Percentiles rank a stretch among this genome's conserved stretches.
Evolutionary conservation across 345 rosid species (phyloP).

Genomic region (Syzygium oleosum): DNA sequence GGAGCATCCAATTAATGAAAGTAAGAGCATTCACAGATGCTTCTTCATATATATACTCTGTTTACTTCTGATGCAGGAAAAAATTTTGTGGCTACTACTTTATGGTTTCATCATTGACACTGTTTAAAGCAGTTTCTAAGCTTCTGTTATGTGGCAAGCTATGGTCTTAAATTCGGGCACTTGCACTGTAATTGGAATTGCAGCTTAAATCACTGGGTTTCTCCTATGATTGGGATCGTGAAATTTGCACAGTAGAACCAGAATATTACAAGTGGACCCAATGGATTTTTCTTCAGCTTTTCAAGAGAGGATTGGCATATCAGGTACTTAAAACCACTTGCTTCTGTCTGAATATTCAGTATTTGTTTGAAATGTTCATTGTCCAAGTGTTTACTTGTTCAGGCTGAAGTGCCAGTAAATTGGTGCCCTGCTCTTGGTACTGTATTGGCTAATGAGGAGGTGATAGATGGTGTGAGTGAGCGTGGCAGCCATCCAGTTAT

Average conservation of each 20-base stretch:
- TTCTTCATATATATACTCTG: background rate
- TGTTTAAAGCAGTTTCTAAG: background rate
- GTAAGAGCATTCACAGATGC: background rate
- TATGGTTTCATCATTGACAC: background rate
- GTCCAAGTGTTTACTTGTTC: background rate
- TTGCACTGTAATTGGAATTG: conserved; percentile 7
- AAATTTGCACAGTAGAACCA: conserved; percentile 87
- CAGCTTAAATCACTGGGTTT: conserved; percentile 91
- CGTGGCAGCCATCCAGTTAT: conserved; percentile 94
- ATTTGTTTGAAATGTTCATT: background rate
- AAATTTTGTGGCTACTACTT: background rate
- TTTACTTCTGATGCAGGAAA: background rate
- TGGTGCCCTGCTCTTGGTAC: conserved; percentile 99
- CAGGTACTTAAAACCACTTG: conserved; percentile 38
- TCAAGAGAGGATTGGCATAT: conserved; percentile 94
- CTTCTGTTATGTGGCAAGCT: background rate
- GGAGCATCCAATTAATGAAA: background rate
- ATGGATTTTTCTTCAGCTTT: conserved; percentile 93
- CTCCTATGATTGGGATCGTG: conserved; percentile 97
- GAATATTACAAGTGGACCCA: conserved; percentile 93
- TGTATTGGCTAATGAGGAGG: conserved; percentile 98
- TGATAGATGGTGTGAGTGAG: conserved; percentile 93
- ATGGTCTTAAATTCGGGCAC: background rate
- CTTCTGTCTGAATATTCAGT: background rate
- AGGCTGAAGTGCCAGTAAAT: conserved; percentile 98